phyloP scores from a whole-genome alignment of 2,329 filamentous ascomycete species.

The Furcasterigmium furcatum region DNA sequence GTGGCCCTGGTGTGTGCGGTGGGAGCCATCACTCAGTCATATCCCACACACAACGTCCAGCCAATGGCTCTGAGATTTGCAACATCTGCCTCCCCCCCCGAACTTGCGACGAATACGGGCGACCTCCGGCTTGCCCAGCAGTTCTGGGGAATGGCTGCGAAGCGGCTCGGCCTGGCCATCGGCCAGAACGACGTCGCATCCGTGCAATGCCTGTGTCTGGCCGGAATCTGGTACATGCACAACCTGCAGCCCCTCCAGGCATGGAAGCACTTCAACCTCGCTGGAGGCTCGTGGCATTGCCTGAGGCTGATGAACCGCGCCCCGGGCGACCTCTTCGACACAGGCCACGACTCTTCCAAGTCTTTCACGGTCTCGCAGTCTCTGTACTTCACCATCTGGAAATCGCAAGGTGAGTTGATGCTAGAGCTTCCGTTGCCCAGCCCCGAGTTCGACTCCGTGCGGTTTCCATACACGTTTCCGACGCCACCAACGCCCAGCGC shows the following conservation, averaged over 20 bases:
- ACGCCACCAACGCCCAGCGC: slow-evolving; percentile 3
- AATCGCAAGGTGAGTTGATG: slow-evolving; percentile 7
- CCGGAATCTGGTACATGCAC: slow-evolving; percentile 14
- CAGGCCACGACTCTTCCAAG: background rate
- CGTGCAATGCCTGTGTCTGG: slow-evolving; percentile 12
- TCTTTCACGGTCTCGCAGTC: slow-evolving; percentile 5
- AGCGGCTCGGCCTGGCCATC: slow-evolving; percentile 11
- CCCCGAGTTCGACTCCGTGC: background rate
- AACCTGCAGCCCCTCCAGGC: slow-evolving; percentile 12
- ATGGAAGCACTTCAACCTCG: slow-evolving; percentile 13
- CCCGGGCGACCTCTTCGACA: background rate
- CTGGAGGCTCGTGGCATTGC: slow-evolving; percentile 9
- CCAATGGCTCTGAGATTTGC: background rate
- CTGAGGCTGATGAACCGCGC: background rate
- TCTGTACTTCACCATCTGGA: slow-evolving; percentile 11
- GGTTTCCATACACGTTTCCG: slow-evolving; percentile 2
- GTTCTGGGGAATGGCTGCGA: slow-evolving; percentile 12
- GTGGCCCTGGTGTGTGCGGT: slow-evolving; percentile 10
- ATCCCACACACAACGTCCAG: background rate
- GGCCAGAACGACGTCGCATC: slow-evolving; percentile 9
- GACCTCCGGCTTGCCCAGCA: slow-evolving; percentile 6
- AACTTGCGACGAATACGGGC: background rate
- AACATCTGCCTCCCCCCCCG: background rate
- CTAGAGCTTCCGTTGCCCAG: background rate
- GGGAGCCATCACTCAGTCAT: slow-evolving; percentile 8